phyloP scores from a whole-genome alignment of 2,329 filamentous ascomycete genomes.

The Exophiala phaeomuriformis region DNA sequence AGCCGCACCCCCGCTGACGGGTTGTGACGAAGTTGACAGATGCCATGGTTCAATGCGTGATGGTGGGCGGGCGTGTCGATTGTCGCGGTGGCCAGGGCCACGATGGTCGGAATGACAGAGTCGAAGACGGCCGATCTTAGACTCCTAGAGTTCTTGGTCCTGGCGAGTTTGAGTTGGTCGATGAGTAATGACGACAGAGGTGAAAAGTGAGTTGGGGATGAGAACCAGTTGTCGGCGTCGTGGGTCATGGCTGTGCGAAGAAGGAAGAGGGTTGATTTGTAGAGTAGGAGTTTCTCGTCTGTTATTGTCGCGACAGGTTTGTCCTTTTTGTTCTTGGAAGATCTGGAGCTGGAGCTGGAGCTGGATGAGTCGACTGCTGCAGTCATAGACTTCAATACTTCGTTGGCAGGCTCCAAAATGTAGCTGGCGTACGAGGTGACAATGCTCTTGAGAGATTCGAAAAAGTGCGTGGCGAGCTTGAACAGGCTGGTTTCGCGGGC shows the following conservation, averaged over 20 bases:
- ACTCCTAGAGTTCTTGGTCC: slow-evolving; percentile 32
- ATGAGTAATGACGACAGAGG: slow-evolving; percentile 64
- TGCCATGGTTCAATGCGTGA: slow-evolving; percentile 72
- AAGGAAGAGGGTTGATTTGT: slow-evolving; percentile 18
- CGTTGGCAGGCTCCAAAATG: slow-evolving; percentile 66
- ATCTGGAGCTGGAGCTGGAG: no score
- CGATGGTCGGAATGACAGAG: slow-evolving; percentile 34
- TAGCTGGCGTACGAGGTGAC: slow-evolving; percentile 89
- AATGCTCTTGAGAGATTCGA: slow-evolving; percentile 53
- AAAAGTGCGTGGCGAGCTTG: slow-evolving; percentile 20
- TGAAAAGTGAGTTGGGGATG: slow-evolving; percentile 69
- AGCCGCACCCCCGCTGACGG: slow-evolving; percentile 66
- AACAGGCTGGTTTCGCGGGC: slow-evolving; percentile 54
- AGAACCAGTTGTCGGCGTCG: slow-evolving; percentile 29
- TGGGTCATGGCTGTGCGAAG: slow-evolving; percentile 14
- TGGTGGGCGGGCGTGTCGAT: slow-evolving; percentile 68
- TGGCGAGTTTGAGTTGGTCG: slow-evolving; percentile 53
- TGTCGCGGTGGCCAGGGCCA: slow-evolving; percentile 53
- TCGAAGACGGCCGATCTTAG: slow-evolving; percentile 64
- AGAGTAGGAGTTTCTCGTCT: slow-evolving; percentile 28
- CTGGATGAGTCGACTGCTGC: no score
- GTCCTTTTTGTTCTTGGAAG: no score
- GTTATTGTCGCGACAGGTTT: slow-evolving; percentile 24
- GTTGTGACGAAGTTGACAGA: slow-evolving; percentile 68
- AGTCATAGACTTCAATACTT: slow-evolving; percentile 44